Evolutionary conservation across 306 rosid genomes (phyloP).

Genomic region (Medicago lupulina): DNA sequence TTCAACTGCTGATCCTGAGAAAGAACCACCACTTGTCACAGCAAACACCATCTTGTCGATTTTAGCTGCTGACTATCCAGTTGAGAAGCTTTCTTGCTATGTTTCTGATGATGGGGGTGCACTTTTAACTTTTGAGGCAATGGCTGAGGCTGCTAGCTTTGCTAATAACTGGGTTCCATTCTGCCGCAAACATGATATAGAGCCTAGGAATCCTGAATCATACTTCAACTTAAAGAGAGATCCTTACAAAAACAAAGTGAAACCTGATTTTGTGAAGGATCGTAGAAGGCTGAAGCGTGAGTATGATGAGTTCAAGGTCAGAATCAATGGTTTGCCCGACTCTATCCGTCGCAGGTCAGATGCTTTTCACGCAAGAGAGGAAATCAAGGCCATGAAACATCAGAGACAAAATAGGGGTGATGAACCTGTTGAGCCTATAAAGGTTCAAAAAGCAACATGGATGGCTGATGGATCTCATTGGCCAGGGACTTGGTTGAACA

Average conservation of each 20-base stretch:
- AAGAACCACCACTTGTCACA: constrained; percentile 97
- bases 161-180: constrained; percentile 92
- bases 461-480: constrained; percentile 99
- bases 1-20: constrained; percentile 97
- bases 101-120: constrained; percentile 99
- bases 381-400: constrained; percentile 91
- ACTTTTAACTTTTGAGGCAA: constrained; percentile 94
- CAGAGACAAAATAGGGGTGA: constrained; percentile 77
- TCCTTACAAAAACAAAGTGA: constrained; percentile 90
- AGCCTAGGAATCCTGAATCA: constrained; percentile 96
- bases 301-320: constrained; percentile 95
- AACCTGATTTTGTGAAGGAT: constrained; percentile 88
- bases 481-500: constrained; percentile 95
- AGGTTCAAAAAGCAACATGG: constrained; percentile 95
- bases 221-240: constrained; percentile 89
- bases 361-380: constrained; percentile 96
- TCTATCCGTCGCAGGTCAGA: constrained; percentile 94
- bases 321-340: constrained; percentile 90
- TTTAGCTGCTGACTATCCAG: constrained; percentile 92
- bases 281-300: constrained; percentile 95
- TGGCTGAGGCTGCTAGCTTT: constrained; percentile 99
- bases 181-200: constrained; percentile 92
- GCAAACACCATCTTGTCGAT: constrained; percentile 93
- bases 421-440: constrained; percentile 72
- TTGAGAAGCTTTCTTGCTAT: constrained; percentile 95